Conservation (phyloP, 2,329 filamentous ascomycete genomes). For the Fusarium equiseti region DNA sequence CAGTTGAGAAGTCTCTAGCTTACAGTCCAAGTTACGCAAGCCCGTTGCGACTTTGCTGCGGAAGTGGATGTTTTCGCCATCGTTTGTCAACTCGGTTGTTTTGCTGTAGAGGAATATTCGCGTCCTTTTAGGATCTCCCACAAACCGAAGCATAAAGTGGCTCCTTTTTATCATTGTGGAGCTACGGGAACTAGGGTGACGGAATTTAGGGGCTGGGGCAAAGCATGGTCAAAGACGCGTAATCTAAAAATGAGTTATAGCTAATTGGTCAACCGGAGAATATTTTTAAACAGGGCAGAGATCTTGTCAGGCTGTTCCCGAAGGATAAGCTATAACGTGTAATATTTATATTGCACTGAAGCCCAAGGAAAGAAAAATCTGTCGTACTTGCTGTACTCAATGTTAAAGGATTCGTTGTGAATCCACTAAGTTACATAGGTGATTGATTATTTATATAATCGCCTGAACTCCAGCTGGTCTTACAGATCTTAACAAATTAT, state of each 20-base stretch:
- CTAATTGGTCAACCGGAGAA: background rate
- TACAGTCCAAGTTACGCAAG: background rate
- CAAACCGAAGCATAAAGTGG: conserved; percentile 7
- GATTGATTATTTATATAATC: too few species aligned
- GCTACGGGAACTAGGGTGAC: background rate
- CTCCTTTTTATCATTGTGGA: background rate
- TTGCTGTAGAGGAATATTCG: background rate
- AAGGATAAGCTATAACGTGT: background rate
- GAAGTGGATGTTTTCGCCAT: background rate
- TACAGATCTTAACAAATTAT: too few species aligned
- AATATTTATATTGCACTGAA: too few species aligned
- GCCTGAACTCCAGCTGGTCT: too few species aligned
- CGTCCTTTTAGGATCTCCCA: background rate
- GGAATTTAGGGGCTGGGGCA: background rate
- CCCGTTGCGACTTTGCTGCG: background rate
- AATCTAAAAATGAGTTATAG: background rate
- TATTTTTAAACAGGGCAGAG: background rate
- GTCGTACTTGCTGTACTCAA: too few species aligned
- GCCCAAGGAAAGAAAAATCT: too few species aligned
- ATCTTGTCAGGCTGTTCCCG: background rate
- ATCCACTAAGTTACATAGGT: too few species aligned
- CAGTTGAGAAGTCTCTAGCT: background rate
- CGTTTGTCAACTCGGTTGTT: background rate
- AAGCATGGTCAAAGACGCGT: background rate
- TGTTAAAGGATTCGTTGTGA: too few species aligned